These are phyloP conservation scores for Plasmodium fragile DNA, from an alignment of 169 alveolate species.

Conservation along the genomic window DNA sequence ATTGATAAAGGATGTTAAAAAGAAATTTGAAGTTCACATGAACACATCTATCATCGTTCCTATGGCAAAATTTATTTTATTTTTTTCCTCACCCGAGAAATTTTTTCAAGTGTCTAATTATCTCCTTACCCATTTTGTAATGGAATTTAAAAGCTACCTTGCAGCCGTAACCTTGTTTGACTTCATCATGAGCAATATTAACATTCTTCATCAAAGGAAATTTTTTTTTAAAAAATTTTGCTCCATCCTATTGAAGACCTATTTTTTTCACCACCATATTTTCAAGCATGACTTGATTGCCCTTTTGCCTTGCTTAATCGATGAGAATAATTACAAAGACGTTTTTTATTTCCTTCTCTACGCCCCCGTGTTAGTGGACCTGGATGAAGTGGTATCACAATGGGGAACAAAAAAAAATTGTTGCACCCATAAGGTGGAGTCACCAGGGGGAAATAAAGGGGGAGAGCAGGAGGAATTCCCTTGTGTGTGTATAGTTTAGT, in stretches of 20 bases:
- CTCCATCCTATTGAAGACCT: slow-evolving; percentile 13
- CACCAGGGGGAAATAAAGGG: not conserved
- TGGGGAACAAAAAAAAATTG: not conserved
- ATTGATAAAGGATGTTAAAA: slow-evolving; percentile 29
- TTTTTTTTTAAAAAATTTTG: slow-evolving; percentile 41
- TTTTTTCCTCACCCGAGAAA: slow-evolving; percentile 18
- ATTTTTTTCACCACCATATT: slow-evolving; percentile 40
- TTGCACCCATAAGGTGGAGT: not conserved
- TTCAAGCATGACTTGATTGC: slow-evolving; percentile 43
- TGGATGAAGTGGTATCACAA: slow-evolving; percentile 18
- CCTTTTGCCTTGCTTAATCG: slow-evolving; percentile 19
- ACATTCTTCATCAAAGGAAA: slow-evolving; percentile 11
- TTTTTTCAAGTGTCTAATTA: slow-evolving; percentile 52
- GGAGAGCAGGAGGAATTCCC: not conserved
- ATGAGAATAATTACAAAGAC: slow-evolving; percentile 47
- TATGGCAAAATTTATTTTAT: slow-evolving; percentile 46
- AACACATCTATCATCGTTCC: slow-evolving; percentile 17
- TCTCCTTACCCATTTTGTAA: not conserved
- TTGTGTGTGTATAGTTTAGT: not conserved
- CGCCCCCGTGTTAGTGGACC: slow-evolving; percentile 19
- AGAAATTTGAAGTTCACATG: slow-evolving; percentile 4
- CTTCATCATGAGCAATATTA: slow-evolving; percentile 29
- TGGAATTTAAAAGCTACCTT: slow-evolving; percentile 41
- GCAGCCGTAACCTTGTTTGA: slow-evolving; percentile 47
- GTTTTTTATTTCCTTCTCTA: slow-evolving; percentile 21